phyloP scores from a whole-genome alignment of 495 filamentous ascomycete species.

The Durotheca rogersii region DNA sequence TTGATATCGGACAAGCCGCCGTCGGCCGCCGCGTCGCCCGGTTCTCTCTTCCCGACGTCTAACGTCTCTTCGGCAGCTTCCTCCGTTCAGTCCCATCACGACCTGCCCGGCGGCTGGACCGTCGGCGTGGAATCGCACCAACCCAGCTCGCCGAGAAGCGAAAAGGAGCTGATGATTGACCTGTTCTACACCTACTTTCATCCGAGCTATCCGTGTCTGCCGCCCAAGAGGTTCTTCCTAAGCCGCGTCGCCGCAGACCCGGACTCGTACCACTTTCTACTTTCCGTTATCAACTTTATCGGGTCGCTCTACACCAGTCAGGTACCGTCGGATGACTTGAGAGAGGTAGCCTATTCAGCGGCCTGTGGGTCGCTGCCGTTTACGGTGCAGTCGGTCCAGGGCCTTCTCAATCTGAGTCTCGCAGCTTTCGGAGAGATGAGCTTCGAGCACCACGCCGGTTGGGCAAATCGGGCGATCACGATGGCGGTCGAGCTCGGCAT shows the following conservation, averaged over 20 bases:
- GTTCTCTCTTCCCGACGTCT: conserved; percentile 14
- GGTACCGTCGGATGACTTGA: conserved; percentile 42
- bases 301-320: conserved; percentile 50
- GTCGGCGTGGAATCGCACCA: conserved; percentile 13
- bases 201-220: conserved; percentile 57
- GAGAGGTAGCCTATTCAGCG: conserved; percentile 44
- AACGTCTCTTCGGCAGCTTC: conserved; percentile 14
- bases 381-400: conserved; percentile 63
- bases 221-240: conserved; percentile 49
- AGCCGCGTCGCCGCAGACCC: conserved; percentile 31
- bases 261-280: conserved; percentile 40
- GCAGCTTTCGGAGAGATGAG: conserved; percentile 66
- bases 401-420: conserved; percentile 64
- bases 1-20: conserved; percentile 34
- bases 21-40: conserved; percentile 18
- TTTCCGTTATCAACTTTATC: conserved; percentile 60
- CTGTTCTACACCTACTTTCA: conserved; percentile 63
- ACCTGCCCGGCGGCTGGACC: conserved; percentile 28
- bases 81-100: conserved; percentile 19
- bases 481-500: conserved; percentile 66
- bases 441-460: conserved; percentile 52
- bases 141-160: conserved; percentile 17
- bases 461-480: conserved; percentile 58
- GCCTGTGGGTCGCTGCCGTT: conserved; percentile 44
- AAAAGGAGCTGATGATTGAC: conserved; percentile 32